These are phyloP conservation scores for Fusarium sp. DNA, from an alignment of 2,329 filamentous ascomycete genomes.

Conservation along the genomic window DNA sequence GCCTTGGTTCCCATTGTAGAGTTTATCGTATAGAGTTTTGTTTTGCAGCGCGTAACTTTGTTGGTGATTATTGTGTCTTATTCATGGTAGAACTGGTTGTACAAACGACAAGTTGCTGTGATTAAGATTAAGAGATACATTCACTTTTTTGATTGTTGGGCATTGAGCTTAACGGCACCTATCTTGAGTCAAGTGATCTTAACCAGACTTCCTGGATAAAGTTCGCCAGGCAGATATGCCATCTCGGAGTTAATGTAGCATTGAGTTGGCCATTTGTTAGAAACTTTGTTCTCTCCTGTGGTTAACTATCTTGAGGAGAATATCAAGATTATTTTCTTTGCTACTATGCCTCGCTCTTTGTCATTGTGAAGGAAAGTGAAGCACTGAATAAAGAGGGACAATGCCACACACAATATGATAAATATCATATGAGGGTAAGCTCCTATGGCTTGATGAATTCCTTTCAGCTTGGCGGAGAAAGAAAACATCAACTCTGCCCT, in stretches of 20 bases:
- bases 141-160: not conserved
- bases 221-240: not conserved
- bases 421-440: not conserved
- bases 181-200: not conserved
- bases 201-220: not conserved
- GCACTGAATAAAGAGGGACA: not conserved
- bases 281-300: not conserved
- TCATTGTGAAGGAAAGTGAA: not conserved
- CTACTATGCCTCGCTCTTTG: not conserved
- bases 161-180: not conserved
- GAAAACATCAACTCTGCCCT: accelerated
- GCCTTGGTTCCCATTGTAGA: not conserved
- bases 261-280: not conserved
- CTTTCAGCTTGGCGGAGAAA: not conserved
- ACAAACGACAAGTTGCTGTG: not conserved
- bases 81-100: not conserved
- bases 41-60: not conserved
- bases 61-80: not conserved
- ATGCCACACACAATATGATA: not conserved
- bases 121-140: not conserved
- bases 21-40: not conserved
- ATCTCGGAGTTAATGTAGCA: not conserved
- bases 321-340: not conserved
- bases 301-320: not conserved
- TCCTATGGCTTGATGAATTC: not conserved